Evolutionary conservation across 331 rosid genomes (phyloP), one percentile per base, ranked within the genome.

Genomic region (Erythrophleum ivorense): DNA sequence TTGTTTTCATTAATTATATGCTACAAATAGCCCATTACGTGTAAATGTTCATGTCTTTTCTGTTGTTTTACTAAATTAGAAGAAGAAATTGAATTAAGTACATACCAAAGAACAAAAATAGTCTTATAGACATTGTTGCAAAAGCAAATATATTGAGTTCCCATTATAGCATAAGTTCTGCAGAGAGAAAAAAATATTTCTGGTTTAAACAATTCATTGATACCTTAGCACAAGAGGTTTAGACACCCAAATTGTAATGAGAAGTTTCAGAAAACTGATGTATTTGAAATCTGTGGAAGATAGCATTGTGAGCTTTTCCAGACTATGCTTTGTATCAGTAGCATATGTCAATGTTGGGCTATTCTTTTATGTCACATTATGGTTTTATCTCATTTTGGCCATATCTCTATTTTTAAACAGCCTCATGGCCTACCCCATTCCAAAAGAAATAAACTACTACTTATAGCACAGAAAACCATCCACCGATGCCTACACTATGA

Each of bases 221-320:
- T 24, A 58, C 59, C 9, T 48, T 43, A 36, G 60, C 45, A 48
- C 7, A 75, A 43, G 78, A 68, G 7, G 75, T 29, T 63, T 29
- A 9, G 24, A 14, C 16, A 53, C 14, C 21, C 52, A 49, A 57
- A 53, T 77, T 60, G 59, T 24, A 45, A 76, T n/a, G 12, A 75
- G 65, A 82, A 58, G 16, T 33, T 81, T 53, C 76, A 53, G 43
- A 74, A 57, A 66, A 58, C 72, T 8, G 6, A n/a, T 74, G 58
- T 49, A n/a, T 24, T 24, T 38, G 33, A 75, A 81, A 75, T n/a
- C 45, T 55, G 65, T 67, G 9, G 77, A n/a, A n/a, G 71, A 53
- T 31, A 36, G 76, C 60, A 40, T 36, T 65, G 3, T 55, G 21
- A 81, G 62, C 5, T 15, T 75, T 81, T 5, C 48, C 9, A 52